Conservation (phyloP, 2,329 filamentous ascomycete species). For the Botrytis deweyae region DNA sequence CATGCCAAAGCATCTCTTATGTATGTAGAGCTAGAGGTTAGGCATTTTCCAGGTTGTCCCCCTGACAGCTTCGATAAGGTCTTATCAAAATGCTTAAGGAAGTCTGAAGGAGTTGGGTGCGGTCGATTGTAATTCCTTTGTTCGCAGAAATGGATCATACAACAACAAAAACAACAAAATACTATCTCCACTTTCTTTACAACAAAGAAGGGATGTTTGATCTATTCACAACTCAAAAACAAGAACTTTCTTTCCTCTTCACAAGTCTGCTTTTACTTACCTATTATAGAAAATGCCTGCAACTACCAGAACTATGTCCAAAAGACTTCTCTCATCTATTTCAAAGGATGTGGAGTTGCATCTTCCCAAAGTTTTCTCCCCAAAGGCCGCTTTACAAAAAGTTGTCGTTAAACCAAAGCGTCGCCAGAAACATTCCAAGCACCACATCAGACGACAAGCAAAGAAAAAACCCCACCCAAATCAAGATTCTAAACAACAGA, state of each 20-base stretch:
- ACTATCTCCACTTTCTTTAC: too few relatives aligned
- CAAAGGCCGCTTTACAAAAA: neutral
- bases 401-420: neutral
- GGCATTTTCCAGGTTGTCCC: too few relatives aligned
- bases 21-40: too few relatives aligned
- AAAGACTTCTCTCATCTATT: neutral
- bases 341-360: neutral
- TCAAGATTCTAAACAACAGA: neutral
- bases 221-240: neutral
- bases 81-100: too few relatives aligned
- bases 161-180: neutral
- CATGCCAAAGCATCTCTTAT: neutral
- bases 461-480: neutral
- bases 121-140: neutral
- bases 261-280: neutral
- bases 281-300: neutral
- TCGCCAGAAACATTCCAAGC: neutral
- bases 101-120: neutral
- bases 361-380: neutral
- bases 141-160: neutral
- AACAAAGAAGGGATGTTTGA: neutral
- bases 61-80: too few relatives aligned
- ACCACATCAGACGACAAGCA: neutral
- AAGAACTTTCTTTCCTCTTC: conserved; percentile 2
- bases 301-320: neutral